Percentiles rank a stretch among this genome's conserved stretches.
phyloP scores from a whole-genome alignment of 1,284 basidiomycete genomes.

The Paramarasmius palmivorus region DNA sequence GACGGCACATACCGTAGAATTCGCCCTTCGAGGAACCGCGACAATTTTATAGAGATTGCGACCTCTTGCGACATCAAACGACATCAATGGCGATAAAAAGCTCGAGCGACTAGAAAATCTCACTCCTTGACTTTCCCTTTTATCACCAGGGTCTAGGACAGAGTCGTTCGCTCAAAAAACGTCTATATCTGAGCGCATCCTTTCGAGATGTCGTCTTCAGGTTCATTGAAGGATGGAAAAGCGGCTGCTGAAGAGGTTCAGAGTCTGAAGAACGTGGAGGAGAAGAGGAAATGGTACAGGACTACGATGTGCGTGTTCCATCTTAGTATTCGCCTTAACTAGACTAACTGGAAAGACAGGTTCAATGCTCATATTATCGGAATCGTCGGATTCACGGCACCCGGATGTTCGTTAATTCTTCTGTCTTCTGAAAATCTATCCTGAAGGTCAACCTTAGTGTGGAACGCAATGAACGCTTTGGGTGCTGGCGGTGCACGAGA shows the following conservation, averaged over 20 bases:
- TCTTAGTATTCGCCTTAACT: neutral
- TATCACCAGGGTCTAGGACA: no score
- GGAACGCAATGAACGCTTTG: neutral
- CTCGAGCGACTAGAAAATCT: no score
- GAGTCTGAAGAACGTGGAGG: neutral
- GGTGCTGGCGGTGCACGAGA: neutral
- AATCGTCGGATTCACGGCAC: constrained; percentile 12
- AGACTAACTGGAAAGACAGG: neutral
- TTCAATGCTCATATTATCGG: constrained; percentile 16
- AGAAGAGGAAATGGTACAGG: constrained; percentile 14
- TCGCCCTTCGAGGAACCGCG: no score
- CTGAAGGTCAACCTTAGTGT: neutral
- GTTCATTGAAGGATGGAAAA: constrained; percentile 1
- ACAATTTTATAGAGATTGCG: no score
- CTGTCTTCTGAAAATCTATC: neutral
- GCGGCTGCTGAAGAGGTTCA: neutral
- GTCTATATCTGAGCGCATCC: no score
- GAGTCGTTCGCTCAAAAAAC: no score
- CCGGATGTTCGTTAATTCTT: constrained; percentile 5
- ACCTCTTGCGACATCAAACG: no score
- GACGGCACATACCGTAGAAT: no score
- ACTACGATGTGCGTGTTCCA: constrained; percentile 8
- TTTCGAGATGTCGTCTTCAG: neutral
- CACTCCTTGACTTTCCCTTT: no score
- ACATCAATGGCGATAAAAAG: no score